Evolutionary conservation across 768 basidiomycete species (phyloP), one percentile per base, ranked within the genome.

Genomic region (Hypholoma sublateritium): DNA sequence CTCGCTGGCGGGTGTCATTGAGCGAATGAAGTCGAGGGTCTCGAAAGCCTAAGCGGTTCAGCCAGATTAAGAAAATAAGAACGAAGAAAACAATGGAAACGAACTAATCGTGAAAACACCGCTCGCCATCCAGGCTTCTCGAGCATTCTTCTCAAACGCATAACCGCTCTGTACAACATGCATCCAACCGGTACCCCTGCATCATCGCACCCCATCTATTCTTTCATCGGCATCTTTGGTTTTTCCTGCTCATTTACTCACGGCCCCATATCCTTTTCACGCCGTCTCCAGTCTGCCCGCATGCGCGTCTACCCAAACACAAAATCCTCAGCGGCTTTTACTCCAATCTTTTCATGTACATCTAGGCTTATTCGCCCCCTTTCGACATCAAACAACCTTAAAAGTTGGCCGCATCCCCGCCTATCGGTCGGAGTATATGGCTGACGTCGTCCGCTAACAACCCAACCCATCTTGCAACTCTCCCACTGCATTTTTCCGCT

Each of bases 1-100:
- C 21, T 70, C 70, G 21, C 59, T 86, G 67, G 56, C 61, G 11
- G 64, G 63, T 4, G 64, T 57, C 16, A 53, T 55, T 6, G 61
- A 64, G 62, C 62, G 50, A 50, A 59, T 62, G 62, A 47, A 17
- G 24, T 22, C 16, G 12, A 41, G 35, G 34, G 13, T n/a, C 21
- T 21, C 34, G 22, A 56, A 39, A 44, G 50, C n/a, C 28, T 43
- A 16, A 43, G 34, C 9, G n/a, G n/a, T n/a, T n/a, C n/a, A n/a
- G n/a, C n/a, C n/a, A n/a, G n/a, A n/a, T n/a, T n/a, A n/a, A n/a
- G n/a, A n/a, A n/a, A n/a, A n/a, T n/a, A n/a, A 36, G 41, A 14
- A 16, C 45, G 24, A 47, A 52, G 13, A 45, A 48, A 46, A 50
- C 34, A 13, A 46, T 42, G 43, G 51, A 44, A 44, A 56, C 43